phyloP scores from a whole-genome alignment of 1,284 basidiomycete genomes.

The Moesziomyces antarcticus region DNA sequence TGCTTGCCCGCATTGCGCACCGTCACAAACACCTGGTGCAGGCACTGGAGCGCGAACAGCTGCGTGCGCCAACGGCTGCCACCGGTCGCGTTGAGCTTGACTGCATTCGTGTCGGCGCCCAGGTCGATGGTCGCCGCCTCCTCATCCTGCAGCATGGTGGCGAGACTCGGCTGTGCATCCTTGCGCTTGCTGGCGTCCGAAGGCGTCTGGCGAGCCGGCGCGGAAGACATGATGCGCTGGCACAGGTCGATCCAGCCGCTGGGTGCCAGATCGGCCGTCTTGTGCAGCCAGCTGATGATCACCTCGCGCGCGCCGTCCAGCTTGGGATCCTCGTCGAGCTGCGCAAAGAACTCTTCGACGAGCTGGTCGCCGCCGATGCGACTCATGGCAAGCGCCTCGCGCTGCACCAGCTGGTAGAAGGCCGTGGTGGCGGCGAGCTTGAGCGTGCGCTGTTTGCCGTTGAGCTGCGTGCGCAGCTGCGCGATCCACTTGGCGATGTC shows the following conservation, averaged over 20 bases:
- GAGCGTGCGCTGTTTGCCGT: constrained; percentile 72
- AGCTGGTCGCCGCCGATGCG: constrained; percentile 91
- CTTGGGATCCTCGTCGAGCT: constrained; percentile 91
- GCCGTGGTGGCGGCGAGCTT: constrained; percentile 95
- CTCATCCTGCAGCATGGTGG: constrained; percentile 75
- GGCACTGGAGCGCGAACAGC: constrained; percentile 89
- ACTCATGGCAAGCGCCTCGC: constrained; percentile 90
- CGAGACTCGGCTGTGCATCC: constrained; percentile 30
- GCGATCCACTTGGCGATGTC: constrained; percentile 57
- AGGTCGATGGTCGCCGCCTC: constrained; percentile 83
- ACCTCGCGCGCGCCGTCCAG: constrained; percentile 94
- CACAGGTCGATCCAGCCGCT: constrained; percentile 98
- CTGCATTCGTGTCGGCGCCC: constrained; percentile 30
- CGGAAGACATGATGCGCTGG: constrained; percentile 84
- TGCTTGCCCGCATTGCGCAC: constrained; percentile 75
- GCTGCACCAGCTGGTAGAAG: constrained; percentile 95
- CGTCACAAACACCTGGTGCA: constrained; percentile 87
- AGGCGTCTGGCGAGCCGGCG: constrained; percentile 8
- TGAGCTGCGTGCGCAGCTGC: constrained; percentile 48
- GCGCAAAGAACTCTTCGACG: constrained; percentile 92
- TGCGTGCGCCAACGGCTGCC: constrained; percentile 88
- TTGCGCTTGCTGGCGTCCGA: constrained; percentile 19
- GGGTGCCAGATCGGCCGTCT: constrained; percentile 91
- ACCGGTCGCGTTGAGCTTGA: constrained; percentile 38
- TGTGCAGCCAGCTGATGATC: constrained; percentile 92